These are phyloP conservation scores for Phycomyces nitens DNA, from an alignment of 192 early-diverging fungal genomes.

Conservation along the genomic window DNA sequence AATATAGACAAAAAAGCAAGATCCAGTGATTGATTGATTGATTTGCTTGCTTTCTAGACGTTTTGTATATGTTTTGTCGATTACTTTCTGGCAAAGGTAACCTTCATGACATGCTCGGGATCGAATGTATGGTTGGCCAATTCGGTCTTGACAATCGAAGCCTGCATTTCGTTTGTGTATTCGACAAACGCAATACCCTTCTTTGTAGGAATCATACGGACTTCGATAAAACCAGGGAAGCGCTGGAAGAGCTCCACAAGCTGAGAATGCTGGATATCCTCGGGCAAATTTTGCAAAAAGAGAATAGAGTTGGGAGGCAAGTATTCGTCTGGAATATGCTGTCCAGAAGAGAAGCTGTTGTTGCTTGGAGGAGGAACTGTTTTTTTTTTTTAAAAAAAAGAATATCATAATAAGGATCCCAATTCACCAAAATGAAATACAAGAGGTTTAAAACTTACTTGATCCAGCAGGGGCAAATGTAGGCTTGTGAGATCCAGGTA, in stretches of 20 bases:
- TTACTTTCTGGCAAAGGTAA: slow-evolving; percentile 81
- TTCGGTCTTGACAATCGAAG: slow-evolving; percentile 73
- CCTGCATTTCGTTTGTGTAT: slow-evolving; percentile 82
- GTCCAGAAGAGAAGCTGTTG: slow-evolving; percentile 4
- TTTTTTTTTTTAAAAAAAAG: too few relatives aligned
- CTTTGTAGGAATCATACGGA: slow-evolving; percentile 89
- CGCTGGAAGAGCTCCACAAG: slow-evolving; percentile 69
- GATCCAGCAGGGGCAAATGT: slow-evolving; percentile 15
- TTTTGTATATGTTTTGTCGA: background rate
- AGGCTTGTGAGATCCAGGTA: slow-evolving; percentile 31
- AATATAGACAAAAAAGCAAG: slow-evolving; percentile 15
- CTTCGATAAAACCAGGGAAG: slow-evolving; percentile 91
- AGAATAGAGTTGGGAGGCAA: slow-evolving; percentile 91
- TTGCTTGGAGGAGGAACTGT: background rate
- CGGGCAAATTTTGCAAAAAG: slow-evolving; percentile 86
- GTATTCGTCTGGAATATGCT: slow-evolving; percentile 63
- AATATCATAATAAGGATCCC: too few relatives aligned
- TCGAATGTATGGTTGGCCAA: slow-evolving; percentile 63
- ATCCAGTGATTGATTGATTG: slow-evolving; percentile 1
- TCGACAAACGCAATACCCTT: slow-evolving; percentile 96
- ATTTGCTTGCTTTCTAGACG: slow-evolving; percentile 6
- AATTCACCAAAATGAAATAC: too few relatives aligned
- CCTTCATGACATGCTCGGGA: slow-evolving; percentile 70
- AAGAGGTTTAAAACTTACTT: background rate
- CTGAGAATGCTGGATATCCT: slow-evolving; percentile 60